Evolutionary conservation across 2,329 filamentous ascomycete genomes (phyloP), one percentile per base, ranked within the genome.

Genomic region (Claviceps cyperi): DNA sequence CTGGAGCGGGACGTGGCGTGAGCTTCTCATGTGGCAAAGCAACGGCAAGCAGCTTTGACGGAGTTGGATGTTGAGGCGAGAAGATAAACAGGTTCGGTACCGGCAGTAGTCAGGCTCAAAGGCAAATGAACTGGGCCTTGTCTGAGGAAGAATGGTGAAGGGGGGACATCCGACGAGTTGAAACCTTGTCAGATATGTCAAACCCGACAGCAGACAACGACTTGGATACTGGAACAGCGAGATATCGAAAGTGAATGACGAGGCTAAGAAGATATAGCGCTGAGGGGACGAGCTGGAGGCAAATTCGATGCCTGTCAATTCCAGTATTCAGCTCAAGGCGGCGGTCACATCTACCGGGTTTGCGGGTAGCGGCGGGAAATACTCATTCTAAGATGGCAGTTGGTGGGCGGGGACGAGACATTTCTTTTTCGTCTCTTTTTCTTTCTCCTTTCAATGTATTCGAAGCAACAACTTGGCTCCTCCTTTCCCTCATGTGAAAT

Each of bases 341-440:
- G 45, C 37, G 48, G 48, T 48, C 48, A 52, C 50, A 51, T 50
- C 39, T 50, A 43, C 40, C 47, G 35, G 43, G 50, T 44, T 48
- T 41, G 51, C 51, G 40, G 47, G 50, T 53, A 45, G 52, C 43
- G 47, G 51, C 46, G 49, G 51, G 44, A 50, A 50, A n/a, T 49
- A 47, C 38, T 39, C 24, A 52, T 46, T 54, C 41, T 54, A 40
- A 41, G 47, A 52, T 43, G 46, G 44, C 50, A 49, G 46, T 52
- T 50, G 48, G 36, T 40, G 50, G 37, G 53, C 53, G 50, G 53
- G 49, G 54, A 50, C 43, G 53, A 37, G 54, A 51, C 48, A 53
- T 52, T 50, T 51, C 52, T 53, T 52, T 53, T 50, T 48, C 50
- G 38, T 40, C 48, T 51, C 51, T 46, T 50, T 51, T 53, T 50